A percentile compares a stretch with the other conserved stretches of the same genome.
phyloP scores from a whole-genome alignment of 768 basidiomycete species.

The Tricholoma flavovirens region DNA sequence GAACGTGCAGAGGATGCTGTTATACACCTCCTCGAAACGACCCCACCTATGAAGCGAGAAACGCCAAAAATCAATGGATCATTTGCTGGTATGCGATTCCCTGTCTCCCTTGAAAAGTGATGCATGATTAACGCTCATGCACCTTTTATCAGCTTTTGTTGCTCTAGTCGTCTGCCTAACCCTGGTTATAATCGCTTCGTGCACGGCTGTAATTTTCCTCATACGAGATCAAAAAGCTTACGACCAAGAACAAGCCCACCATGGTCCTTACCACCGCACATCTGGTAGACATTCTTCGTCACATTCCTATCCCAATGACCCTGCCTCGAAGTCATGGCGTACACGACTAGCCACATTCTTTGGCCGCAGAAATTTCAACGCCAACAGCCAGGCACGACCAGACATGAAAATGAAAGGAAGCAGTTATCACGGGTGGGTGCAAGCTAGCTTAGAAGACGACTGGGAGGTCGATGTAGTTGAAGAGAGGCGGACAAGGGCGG shows the following conservation, averaged over 20 bases:
- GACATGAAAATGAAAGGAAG: slow-evolving; percentile 15
- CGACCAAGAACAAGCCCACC: slow-evolving; percentile 30
- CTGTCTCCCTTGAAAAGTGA: background rate
- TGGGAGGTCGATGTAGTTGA: slow-evolving; percentile 32
- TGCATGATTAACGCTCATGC: background rate
- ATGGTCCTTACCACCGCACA: slow-evolving; percentile 15
- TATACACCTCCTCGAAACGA: background rate
- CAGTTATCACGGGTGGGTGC: slow-evolving; percentile 43
- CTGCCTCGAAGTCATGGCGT: slow-evolving; percentile 3
- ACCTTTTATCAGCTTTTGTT: slow-evolving; percentile 44
- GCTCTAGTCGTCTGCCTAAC: slow-evolving; percentile 51
- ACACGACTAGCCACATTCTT: slow-evolving; percentile 4
- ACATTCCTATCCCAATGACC: slow-evolving; percentile 1
- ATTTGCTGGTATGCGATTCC: slow-evolving; percentile 34
- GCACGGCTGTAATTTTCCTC: slow-evolving; percentile 50
- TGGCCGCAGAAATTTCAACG: background rate
- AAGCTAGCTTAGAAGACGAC: slow-evolving; percentile 42
- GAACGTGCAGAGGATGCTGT: slow-evolving; percentile 3
- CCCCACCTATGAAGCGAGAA: slow-evolving; percentile 22
- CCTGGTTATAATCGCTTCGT: slow-evolving; percentile 47
- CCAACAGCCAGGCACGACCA: background rate
- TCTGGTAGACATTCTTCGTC: slow-evolving; percentile 11
- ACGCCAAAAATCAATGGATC: slow-evolving; percentile 47
- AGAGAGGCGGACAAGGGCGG: background rate
- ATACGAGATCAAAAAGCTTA: slow-evolving; percentile 44